Evolutionary conservation across 1,139 yeast genomes (phyloP), one percentile per base, ranked within the genome.

Genomic region (Taiozyma onychis): DNA sequence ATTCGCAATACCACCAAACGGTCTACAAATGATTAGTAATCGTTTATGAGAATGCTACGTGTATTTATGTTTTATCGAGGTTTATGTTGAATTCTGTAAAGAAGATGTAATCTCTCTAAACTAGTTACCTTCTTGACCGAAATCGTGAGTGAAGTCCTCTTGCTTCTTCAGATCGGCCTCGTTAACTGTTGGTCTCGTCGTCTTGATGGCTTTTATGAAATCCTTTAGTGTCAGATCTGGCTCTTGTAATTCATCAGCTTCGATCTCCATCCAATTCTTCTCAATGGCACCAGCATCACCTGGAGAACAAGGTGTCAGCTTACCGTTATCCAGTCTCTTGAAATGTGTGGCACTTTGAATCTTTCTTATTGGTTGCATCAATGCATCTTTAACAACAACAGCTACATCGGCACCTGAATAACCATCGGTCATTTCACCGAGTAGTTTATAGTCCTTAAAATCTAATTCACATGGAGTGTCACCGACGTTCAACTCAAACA

Each of bases 401-500:
- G 98, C 95, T 41, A 95, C 80, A 76, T 95, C 99, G 65, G 93
- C 96, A 49, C 99, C 99, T 0, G 97, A 89, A 67, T 93, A 93
- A 11, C 99, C 99, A 9, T 89, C 96, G 0, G 99, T 93, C 93
- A 93, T 85, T 54, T 87, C 90, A 0, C 95, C 97, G 55, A 95
- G 75, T 4, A 83, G 74, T 56, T 83, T 78, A 63, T 78, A 88
- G 65, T 95, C 98, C 50, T 81, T 84, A 42, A 81, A 75, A 0
- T 83, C 74, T 56, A 96, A 75, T 43, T 81, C 78, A 66, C 97
- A 88, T 1, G 97, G 96, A 1, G 96, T 91, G 42, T 81, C 81
- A 4, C 97, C 98, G 47, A 95, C 90, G 64, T 93, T 91, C 49
- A 93, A 76, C 65, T 90, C 96, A 72, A 95, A 95, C 98, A 95